Evolutionary conservation across 352 stramenopile genomes (phyloP).

Genomic region (Globisporangium cystogenes): DNA sequence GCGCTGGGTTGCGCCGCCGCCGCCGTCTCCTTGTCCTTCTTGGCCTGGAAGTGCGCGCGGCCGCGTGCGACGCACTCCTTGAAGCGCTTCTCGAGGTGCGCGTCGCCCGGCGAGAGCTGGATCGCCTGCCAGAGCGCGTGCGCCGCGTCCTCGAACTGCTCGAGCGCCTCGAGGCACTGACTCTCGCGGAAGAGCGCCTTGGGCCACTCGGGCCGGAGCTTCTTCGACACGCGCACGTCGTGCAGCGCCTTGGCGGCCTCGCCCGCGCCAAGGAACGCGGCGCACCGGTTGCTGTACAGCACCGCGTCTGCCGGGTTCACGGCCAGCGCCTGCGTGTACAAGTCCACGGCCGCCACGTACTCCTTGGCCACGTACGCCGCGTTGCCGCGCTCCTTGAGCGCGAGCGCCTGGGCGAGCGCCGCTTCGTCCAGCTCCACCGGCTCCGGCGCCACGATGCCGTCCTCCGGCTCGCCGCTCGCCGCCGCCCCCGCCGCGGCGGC

Average conservation of each 20-base stretch:
- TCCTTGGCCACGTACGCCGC: slow-evolving; percentile 64
- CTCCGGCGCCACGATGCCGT: slow-evolving; percentile 42
- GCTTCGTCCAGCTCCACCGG: slow-evolving; percentile 31
- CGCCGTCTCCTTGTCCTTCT: slow-evolving; percentile 22
- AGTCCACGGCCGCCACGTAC: slow-evolving; percentile 35
- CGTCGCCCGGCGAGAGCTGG: slow-evolving; percentile 65
- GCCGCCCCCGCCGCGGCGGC: slow-evolving; percentile 24
- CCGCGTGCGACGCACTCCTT: slow-evolving; percentile 72
- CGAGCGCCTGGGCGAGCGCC: slow-evolving; percentile 29
- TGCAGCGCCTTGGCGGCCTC: slow-evolving; percentile 64
- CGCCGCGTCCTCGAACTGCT: slow-evolving; percentile 69
- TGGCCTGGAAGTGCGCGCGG: slow-evolving; percentile 49
- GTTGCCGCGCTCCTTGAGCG: slow-evolving; percentile 69
- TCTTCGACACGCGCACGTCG: slow-evolving; percentile 74
- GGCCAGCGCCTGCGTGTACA: slow-evolving; percentile 62
- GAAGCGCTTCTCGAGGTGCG: slow-evolving; percentile 77
- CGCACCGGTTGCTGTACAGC: slow-evolving; percentile 83
- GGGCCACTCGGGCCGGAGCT: slow-evolving; percentile 76
- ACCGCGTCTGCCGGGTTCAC: slow-evolving; percentile 50
- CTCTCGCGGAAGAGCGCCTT: slow-evolving; percentile 83
- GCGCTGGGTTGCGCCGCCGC: not conserved
- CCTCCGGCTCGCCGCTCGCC: slow-evolving; percentile 26
- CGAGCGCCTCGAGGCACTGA: slow-evolving; percentile 72
- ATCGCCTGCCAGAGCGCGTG: slow-evolving; percentile 71
- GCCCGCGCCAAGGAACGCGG: slow-evolving; percentile 46